Evolutionary conservation across 768 basidiomycete species (phyloP).

Genomic region (Hygrocybe coccinea): DNA sequence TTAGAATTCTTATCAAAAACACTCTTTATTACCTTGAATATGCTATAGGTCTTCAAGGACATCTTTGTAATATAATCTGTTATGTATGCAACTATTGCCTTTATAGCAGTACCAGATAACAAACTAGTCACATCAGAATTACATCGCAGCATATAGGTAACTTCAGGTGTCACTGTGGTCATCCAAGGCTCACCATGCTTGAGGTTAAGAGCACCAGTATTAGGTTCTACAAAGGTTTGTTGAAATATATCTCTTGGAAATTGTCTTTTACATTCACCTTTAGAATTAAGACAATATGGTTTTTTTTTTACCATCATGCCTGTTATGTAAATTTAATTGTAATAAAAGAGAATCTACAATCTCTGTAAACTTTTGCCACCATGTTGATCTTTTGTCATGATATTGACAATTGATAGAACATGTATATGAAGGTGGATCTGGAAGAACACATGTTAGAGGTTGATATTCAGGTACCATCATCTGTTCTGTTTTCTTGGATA

Average conservation of each 20-base stretch:
- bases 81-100: conserved; percentile 30
- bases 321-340: conserved; percentile 28
- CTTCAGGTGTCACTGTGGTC: conserved; percentile 28
- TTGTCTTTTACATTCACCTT: conserved; percentile 27
- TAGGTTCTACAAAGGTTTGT: conserved; percentile 23
- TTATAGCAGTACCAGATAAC: conserved; percentile 34
- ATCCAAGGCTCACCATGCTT: conserved; percentile 31
- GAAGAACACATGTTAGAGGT: conserved; percentile 23
- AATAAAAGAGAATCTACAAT: conserved; percentile 26
- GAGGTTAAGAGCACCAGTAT: conserved; percentile 23
- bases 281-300: conserved; percentile 20
- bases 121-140: conserved; percentile 36
- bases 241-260: conserved; percentile 27
- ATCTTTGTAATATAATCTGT: conserved; percentile 38
- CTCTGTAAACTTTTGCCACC: conserved; percentile 17
- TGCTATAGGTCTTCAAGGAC: conserved; percentile 29
- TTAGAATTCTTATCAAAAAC: conserved; percentile 22
- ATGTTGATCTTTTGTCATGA: conserved; percentile 7
- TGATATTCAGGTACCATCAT: conserved; percentile 5
- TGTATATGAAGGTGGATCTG: conserved; percentile 15
- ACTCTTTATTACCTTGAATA: conserved; percentile 26
- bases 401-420: conserved; percentile 12
- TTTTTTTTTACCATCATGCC: conserved; percentile 15
- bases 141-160: conserved; percentile 30
- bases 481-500: conserved; percentile 9